Percentiles rank a stretch among this genome's conserved stretches.
Conservation (phyloP, 352 stramenopile species). For the Sclerospora graminicola region DNA sequence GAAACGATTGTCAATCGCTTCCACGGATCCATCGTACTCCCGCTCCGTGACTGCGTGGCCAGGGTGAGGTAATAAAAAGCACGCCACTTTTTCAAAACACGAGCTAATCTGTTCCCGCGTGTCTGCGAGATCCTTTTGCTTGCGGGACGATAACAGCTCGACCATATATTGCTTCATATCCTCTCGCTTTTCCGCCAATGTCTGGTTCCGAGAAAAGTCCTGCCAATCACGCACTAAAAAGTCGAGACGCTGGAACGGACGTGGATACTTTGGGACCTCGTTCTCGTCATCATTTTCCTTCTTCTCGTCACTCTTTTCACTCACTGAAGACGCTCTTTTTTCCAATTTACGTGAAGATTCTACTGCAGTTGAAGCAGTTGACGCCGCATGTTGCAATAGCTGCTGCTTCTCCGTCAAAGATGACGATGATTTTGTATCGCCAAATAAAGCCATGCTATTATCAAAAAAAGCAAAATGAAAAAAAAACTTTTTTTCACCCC, state of each 20-base stretch:
- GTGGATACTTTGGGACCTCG: constrained; percentile 9
- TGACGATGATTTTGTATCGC: constrained; percentile 18
- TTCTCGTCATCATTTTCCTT: constrained; percentile 22
- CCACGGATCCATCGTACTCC: constrained; percentile 92
- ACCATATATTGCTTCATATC: constrained; percentile 94
- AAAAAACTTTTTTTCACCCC: neutral
- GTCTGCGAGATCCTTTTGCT: constrained; percentile 89
- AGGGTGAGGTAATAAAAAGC: constrained; percentile 95
- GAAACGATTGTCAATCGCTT: constrained; percentile 92
- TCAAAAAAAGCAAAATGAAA: neutral
- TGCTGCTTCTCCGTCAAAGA: constrained; percentile 19
- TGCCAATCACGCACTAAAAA: constrained; percentile 99
- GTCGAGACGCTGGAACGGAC: constrained; percentile 97
- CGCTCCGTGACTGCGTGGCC: constrained; percentile 95
- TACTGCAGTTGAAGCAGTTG: constrained; percentile 1
- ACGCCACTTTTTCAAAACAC: constrained; percentile 94
- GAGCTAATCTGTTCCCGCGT: constrained; percentile 94
- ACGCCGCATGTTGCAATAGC: constrained; percentile 12
- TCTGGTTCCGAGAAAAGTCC: constrained; percentile 91
- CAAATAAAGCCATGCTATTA: constrained; percentile 63
- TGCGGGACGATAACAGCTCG: constrained; percentile 87
- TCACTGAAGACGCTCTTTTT: constrained; percentile 31
- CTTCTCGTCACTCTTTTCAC: constrained; percentile 17
- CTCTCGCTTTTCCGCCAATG: constrained; percentile 76
- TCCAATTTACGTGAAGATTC: constrained; percentile 18